Conservation (phyloP, 2,329 filamentous ascomycete species). For the Aspergillus pseudonomiae region DNA sequence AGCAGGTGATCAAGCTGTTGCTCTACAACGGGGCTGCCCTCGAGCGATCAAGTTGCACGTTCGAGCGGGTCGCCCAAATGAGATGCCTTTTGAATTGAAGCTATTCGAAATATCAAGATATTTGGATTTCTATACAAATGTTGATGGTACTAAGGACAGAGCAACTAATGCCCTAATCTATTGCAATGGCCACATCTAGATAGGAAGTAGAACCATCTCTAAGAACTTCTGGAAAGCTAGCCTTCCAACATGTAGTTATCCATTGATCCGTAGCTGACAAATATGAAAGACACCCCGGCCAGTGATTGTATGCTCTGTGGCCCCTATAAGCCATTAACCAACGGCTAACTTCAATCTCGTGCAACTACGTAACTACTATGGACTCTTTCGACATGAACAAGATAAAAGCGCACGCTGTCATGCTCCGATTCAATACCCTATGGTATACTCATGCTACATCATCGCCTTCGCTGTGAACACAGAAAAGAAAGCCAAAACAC, state of each 20-base stretch:
- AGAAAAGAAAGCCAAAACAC: not conserved
- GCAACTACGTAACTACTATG: not conserved
- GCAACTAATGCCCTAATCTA: not conserved
- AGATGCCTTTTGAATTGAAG: not conserved
- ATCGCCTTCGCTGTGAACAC: not conserved
- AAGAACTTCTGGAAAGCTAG: no score
- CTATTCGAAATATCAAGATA: not conserved
- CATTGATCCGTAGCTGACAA: no score
- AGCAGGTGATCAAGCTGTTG: not conserved
- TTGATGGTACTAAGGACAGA: not conserved
- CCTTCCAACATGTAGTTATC: no score
- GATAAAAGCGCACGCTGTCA: not conserved
- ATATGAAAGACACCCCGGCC: no score
- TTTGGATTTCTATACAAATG: not conserved
- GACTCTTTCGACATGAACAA: not conserved
- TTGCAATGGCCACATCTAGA: not conserved
- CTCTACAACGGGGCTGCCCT: not conserved
- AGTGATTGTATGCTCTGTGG: no score
- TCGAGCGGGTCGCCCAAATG: not conserved
- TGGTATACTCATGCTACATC: not conserved
- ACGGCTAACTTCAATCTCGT: no score
- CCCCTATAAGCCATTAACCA: no score
- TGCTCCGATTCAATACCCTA: not conserved
- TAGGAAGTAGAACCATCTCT: not conserved
- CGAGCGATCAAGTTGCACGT: not conserved